Evolutionary conservation across 139 green algal species (phyloP), one percentile per base, ranked within the genome.

Genomic region (Bryopsis sp.): DNA sequence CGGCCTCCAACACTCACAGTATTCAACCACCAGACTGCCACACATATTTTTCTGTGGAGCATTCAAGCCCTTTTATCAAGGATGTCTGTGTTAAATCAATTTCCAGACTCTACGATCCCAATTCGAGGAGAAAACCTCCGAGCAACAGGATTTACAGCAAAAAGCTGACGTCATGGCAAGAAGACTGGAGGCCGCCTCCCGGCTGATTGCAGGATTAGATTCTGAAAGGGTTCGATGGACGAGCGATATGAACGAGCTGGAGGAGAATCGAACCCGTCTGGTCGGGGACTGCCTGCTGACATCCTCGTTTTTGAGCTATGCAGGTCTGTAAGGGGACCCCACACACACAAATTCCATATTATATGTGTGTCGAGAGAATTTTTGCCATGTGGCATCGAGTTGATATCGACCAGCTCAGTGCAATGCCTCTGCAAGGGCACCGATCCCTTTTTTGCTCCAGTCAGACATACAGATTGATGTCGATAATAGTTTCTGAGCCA

Each of bases 161-260:
- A 91, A 92, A 59, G 86, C 88, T 3, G 86, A 96, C 19, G 68
- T 90, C 1, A 96, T 96, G 89, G 84, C 90, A 77, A 76, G 86
- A 1, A 83, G 89, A 26, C 77, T 96, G 24, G 47, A 78, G 7
- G 85, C 89, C 11, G 89, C 89, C 2, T 85, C 77, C n/a, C 76
- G 74, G 29, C 79, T 94, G 48, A 91, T 94, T 47, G 76, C 75
- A 32, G 87, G 88, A 38, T 78, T 94, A 32, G 76, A 69, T 15
- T 84, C 72, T 33, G 89, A 96, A 82, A 79, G 83, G 26, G 74
- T 67, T 24, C 79, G 89, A 50, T 96, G 89, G 89, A 87, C 74
- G 3, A 61, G 39, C 26, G 89, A 96, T 64, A 88, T 94, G 43
- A 47, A 76, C 2, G 63, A 77, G 32, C 75, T 90, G 33, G 71